Percentiles rank a stretch among this genome's conserved stretches.
These are phyloP conservation scores for Mesotaenium endlicherianum DNA, from an alignment of 139 green algal genomes.

Conservation along the genomic window DNA sequence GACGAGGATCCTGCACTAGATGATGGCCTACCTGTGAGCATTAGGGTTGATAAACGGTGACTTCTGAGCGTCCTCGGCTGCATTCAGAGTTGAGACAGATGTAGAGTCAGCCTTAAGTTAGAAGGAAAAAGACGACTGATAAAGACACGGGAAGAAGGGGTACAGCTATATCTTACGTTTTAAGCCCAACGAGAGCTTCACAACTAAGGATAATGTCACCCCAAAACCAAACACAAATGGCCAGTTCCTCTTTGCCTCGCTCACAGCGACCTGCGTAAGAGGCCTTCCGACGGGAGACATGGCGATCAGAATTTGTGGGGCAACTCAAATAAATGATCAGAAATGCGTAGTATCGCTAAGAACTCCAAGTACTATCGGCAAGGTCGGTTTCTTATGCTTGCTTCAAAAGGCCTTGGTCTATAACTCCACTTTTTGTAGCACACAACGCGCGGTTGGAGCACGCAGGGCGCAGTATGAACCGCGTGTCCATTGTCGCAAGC, in stretches of 20 bases:
- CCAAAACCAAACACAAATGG: conserved; percentile 35
- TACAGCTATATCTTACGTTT: neutral
- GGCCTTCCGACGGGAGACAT: conserved; percentile 30
- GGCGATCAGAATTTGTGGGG: no score
- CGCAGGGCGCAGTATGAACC: no score
- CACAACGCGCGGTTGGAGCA: no score
- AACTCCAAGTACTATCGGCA: no score
- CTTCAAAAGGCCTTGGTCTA: no score
- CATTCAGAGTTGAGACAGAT: neutral
- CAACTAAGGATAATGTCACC: conserved; percentile 6
- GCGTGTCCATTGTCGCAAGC: no score
- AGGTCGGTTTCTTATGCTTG: no score
- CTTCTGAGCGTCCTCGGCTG: conserved; percentile 27
- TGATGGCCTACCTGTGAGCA: conserved; percentile 22
- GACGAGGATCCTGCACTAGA: no score
- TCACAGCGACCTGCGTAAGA: conserved; percentile 27
- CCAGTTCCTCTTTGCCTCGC: conserved; percentile 32
- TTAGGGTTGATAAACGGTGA: conserved; percentile 35
- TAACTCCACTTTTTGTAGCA: no score
- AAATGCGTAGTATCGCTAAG: no score
- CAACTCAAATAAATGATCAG: no score
- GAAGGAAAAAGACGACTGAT: neutral
- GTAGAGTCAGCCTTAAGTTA: neutral
- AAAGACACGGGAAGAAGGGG: neutral
- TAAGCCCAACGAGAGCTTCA: neutral